Base-by-base conservation (phyloP, 2,329 filamentous ascomycete species). In the Calonectria pseudoturangicola region DNA sequence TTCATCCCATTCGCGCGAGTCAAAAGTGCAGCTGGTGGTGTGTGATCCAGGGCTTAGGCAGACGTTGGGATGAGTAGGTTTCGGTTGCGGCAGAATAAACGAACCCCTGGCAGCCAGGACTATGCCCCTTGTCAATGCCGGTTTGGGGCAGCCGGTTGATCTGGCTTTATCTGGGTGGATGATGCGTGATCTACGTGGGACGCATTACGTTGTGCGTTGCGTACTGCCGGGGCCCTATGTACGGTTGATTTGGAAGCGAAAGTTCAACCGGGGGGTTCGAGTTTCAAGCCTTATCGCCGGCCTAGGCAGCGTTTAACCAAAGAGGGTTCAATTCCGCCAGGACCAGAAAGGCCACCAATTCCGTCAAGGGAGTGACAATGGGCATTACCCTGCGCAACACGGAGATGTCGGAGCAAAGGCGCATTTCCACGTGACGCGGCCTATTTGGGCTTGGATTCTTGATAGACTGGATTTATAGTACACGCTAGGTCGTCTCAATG, bases 381-480 rank as follows among this genome's bases (percentile, higher is more conserved):
- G 36, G 39, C 33, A 25, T 41, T 41, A 60, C 54, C 54, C 54
- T 60, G 54, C 54, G 33, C n/a, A 67, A 16, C 18, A 25, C 16
- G 41, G 68, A 50, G 33, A 21, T 21, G 68, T 56, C 47, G 18
- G 27, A 43, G 36, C 16, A 47, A 28, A 33, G 43, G n/a, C 12
- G 43, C 51, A 21, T 25, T 36, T 28, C 54, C 65, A 68, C 70
- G 70, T 72, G 70, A 50, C 65, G 39, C 21, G 28, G 10, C 56
- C 64, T 13, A 68, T 65, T 50, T 47, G 30, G 39, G 70, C 25
- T 65, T 48, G 58, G 47, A 18, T 54, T 64, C 25, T 7, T 41
- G 69, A 68, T 72, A 68, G 56, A 33, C 27, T 68, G 65, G 65
- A 65, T 68, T 68, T 72, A 68, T 58, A 72, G 65, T 72, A 45